Conservation (phyloP, 371 early-diverging fungal genomes). For the Rhizopus delemar region DNA sequence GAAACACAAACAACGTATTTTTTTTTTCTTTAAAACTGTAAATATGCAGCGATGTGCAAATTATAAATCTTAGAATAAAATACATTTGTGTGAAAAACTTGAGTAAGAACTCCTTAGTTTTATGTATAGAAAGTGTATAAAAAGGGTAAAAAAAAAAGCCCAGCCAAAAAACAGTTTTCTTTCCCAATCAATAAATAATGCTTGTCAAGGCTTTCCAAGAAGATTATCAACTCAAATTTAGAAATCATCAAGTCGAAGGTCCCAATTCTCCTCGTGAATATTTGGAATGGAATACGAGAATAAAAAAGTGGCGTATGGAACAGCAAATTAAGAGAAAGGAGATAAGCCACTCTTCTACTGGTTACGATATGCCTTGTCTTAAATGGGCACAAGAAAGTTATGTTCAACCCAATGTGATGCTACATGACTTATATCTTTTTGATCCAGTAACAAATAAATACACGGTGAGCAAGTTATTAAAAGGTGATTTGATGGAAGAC, state of each 20-base stretch:
- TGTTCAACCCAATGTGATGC: constrained; percentile 34
- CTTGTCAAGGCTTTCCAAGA: constrained; percentile 30
- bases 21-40: too few species aligned
- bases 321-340: constrained; percentile 17
- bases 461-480: constrained; percentile 24
- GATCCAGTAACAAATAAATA: constrained; percentile 26
- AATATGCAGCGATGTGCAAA: too few species aligned
- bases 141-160: too few species aligned
- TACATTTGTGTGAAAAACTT: too few species aligned
- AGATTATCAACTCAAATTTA: constrained; percentile 28
- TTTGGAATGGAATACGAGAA: constrained; percentile 25
- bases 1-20: too few species aligned
- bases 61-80: too few species aligned
- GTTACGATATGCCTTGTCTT: constrained; percentile 25
- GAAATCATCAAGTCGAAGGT: constrained; percentile 26
- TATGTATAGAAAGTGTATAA: too few species aligned
- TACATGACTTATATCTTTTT: constrained; percentile 28
- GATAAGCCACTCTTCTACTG: constrained; percentile 10
- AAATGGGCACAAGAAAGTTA: constrained; percentile 30
- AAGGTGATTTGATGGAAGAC: constrained; percentile 11
- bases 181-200: constrained; percentile 9
- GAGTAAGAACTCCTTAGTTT: too few species aligned
- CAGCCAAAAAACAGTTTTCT: background rate
- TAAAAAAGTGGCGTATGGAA: constrained; percentile 28
- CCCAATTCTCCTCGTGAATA: constrained; percentile 32